Percentiles rank a stretch among this genome's conserved stretches.
Evolutionary conservation across 352 stramenopile genomes (phyloP).

Genomic region (Achlya hypogyna): DNA sequence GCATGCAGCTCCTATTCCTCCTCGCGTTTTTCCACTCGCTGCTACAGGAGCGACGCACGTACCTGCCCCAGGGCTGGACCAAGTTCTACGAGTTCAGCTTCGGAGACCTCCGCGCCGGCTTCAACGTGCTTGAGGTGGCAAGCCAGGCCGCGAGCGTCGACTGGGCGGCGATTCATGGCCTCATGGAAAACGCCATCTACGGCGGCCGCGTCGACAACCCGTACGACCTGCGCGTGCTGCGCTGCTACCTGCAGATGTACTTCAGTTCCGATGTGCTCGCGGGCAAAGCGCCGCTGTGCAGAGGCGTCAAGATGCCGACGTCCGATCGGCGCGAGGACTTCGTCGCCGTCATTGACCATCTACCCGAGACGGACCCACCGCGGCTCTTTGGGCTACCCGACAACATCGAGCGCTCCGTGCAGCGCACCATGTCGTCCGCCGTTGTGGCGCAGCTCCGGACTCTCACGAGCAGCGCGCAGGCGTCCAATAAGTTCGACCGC

Average conservation of each 20-base stretch:
- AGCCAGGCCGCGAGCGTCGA: slow-evolving; percentile 62
- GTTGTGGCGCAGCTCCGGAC: slow-evolving; percentile 84
- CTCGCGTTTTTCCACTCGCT: slow-evolving; percentile 87
- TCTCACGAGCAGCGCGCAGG: slow-evolving; percentile 58
- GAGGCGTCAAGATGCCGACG: slow-evolving; percentile 64
- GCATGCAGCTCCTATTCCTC: slow-evolving; percentile 78
- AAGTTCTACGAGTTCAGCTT: slow-evolving; percentile 96
- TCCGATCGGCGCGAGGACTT: slow-evolving; percentile 54
- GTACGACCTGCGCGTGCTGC: slow-evolving; percentile 87
- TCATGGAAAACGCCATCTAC: slow-evolving; percentile 96
- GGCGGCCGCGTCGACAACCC: slow-evolving; percentile 90
- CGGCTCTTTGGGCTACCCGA: slow-evolving; percentile 86
- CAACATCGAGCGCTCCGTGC: slow-evolving; percentile 92
- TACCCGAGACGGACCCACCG: slow-evolving; percentile 66
- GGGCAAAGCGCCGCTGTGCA: slow-evolving; percentile 47
- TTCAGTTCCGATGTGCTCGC: slow-evolving; percentile 77
- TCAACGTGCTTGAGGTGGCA: slow-evolving; percentile 82
- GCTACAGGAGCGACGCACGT: slow-evolving; percentile 80
- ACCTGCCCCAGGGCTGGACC: slow-evolving; percentile 93
- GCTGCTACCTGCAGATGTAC: slow-evolving; percentile 77
- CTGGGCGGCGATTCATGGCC: slow-evolving; percentile 85
- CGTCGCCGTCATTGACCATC: slow-evolving; percentile 56
- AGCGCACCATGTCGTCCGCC: slow-evolving; percentile 73
- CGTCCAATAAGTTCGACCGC: slow-evolving; percentile 77
- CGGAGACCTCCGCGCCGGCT: slow-evolving; percentile 87